Base-by-base conservation (phyloP, 495 filamentous ascomycete genomes). In the Aspergillus steynii region DNA sequence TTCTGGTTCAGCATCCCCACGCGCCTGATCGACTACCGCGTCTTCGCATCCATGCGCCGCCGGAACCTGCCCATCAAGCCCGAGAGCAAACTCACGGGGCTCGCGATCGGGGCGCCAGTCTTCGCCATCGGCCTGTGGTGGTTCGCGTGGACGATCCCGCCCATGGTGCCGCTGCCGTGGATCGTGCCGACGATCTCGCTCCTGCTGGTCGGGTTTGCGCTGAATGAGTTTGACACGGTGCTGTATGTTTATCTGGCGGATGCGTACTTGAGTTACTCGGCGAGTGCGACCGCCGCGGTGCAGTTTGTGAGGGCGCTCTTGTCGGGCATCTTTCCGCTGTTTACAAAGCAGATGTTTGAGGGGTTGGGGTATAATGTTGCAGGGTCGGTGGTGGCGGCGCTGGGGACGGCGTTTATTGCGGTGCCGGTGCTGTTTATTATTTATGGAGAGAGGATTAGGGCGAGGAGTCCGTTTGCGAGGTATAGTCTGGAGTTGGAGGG, bases 161-260 rank as follows among this genome's bases (percentile, higher is more conserved):
- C 80, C 1, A 31, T 50, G 5, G 55, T 66, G 0, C 26, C 37
- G 10, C 7, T 61, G 3, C 63, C 63, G 55, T 83, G 80, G 80
- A 63, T 74, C 27, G 71, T 70, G 0, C 71, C 76, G 1, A 71
- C 73, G 5, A 34, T 73, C 1, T 62, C 71, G 0, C 64, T 82
- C 0, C 61, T 76, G 0, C 55, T 73, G 1, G 67, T 81, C 20
- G 80, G 81, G 0, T 82, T 77, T 58, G 76, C 78, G 1, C 59
- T 72, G 15, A 79, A 78, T 53, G 81, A 83, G 58, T 76, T 82
- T 58, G 74, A 71, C 9, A 71, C 67, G 27, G 71, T 74, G 1
- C 69, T 83, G 8, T 64, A 68, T 1, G 78, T 77, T 1, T 84
- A 84, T 58, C 61, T 83, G 8, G 74, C 77, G 1, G 80, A 83